Percentiles rank a stretch among this genome's conserved stretches.
Evolutionary conservation across 75 land plant species (phyloP).

Genomic region (Cupressus sempervirens): DNA sequence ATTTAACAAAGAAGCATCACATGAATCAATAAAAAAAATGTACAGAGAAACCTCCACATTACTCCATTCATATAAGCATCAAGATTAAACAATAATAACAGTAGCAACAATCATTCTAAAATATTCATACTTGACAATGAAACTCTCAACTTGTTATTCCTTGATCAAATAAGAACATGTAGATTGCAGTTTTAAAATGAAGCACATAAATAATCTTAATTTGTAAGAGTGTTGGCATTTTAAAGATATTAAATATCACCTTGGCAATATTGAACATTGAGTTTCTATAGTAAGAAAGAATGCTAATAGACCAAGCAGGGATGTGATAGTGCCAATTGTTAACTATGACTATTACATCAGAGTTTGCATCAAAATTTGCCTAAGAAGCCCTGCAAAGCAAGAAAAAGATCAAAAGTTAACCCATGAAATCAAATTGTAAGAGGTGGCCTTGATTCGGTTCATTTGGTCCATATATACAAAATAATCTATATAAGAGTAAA

Average conservation of each 20-base stretch:
- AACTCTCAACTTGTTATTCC: background rate
- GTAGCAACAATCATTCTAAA: too few relatives aligned
- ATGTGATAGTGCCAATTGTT: slow-evolving; percentile 49
- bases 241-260: slow-evolving; percentile 17
- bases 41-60: background rate
- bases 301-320: slow-evolving; percentile 86
- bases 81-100: background rate
- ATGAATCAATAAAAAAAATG: background rate
- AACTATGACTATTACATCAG: slow-evolving; percentile 43
- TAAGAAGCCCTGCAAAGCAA: too few relatives aligned
- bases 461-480: too few relatives aligned
- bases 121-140: background rate
- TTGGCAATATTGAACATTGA: slow-evolving; percentile 73
- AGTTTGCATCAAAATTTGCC: slow-evolving; percentile 33
- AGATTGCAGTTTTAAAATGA: background rate
- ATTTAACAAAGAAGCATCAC: too few relatives aligned
- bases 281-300: slow-evolving; percentile 75
- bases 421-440: too few relatives aligned
- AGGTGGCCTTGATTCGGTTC: too few relatives aligned
- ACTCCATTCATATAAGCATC: background rate
- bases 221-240: background rate
- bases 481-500: too few relatives aligned
- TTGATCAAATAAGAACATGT: background rate
- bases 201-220: background rate
- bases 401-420: too few relatives aligned